These are phyloP conservation scores for Ganoderma boninense DNA, from an alignment of 1,284 basidiomycete genomes.

Conservation along the genomic window DNA sequence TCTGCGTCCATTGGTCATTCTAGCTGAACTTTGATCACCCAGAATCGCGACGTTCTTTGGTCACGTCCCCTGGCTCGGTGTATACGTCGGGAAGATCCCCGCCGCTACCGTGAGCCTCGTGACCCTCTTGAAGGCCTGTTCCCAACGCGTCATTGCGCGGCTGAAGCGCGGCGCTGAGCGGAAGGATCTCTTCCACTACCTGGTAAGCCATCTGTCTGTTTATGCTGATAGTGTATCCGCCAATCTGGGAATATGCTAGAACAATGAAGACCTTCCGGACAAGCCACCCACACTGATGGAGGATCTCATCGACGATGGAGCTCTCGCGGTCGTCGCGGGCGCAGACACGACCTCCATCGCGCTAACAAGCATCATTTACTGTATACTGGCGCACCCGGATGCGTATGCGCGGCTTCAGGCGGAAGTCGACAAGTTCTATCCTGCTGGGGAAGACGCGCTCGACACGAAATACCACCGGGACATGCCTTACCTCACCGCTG, in stretches of 20 bases:
- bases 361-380: slow-evolving; percentile 35
- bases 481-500: slow-evolving; percentile 42
- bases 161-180: not conserved
- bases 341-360: slow-evolving; percentile 42
- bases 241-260: slow-evolving; percentile 28
- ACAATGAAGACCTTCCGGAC: slow-evolving; percentile 31
- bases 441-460: slow-evolving; percentile 33
- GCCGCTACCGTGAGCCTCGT: not conserved
- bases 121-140: not conserved
- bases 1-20: no score
- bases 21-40: no score
- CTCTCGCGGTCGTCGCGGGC: slow-evolving; percentile 36
- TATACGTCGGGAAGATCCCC: not conserved
- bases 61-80: not conserved
- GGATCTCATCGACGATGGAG: slow-evolving; percentile 26
- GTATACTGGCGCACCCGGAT: slow-evolving; percentile 31
- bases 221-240: no score
- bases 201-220: no score
- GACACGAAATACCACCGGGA: slow-evolving; percentile 32
- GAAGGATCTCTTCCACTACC: not conserved
- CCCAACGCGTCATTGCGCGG: no score
- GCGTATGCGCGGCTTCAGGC: slow-evolving; percentile 33
- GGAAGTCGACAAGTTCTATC: slow-evolving; percentile 42
- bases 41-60: not conserved
- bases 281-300: slow-evolving; percentile 15